Evolutionary conservation across 2,329 filamentous ascomycete species (phyloP), one percentile per base, ranked within the genome.

Genomic region (Colletotrichum liriopes): DNA sequence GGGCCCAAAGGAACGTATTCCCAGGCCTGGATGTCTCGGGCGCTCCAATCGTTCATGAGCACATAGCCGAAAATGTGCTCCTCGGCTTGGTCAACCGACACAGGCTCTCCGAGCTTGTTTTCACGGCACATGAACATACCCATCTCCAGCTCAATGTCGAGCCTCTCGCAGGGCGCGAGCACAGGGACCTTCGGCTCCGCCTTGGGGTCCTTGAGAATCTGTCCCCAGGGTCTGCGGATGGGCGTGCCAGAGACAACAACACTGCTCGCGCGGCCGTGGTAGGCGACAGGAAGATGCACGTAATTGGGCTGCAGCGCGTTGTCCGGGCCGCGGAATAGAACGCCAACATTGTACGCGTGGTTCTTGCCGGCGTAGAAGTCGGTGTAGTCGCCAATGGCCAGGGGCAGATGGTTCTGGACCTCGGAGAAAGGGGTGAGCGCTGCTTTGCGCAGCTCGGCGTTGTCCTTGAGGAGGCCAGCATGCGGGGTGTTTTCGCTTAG

Each of bases 291-390:
- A 0, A 96, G 84, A 75, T 95, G 92, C 61, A 89, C 93, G 81
- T 96, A 96, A 79, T 96, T 96, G 12, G 93, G 92, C 80, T 95
- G 92, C 26, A 96, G 84, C 0, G 93, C 93, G 75, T 94, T 93
- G 20, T 88, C 87, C 0, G 91, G 88, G 0, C 93, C 93, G 43
- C 94, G 90, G 82, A 96, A 94, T 29, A 95, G 86, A 1, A 90
- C 87, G 5, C 93, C 93, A 11, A 93, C 86, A 75, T 83, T 83
- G 84, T 91, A 93, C 6, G 94, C 94, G 81, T 96, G 94, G 78
- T 95, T 92, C 77, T 92, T 84, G 60, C 94, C 93, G 18, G 92
- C 94, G 78, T 94, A 96, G 83, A 96, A 96, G 79, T 96, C 94
- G 2, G 93, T 94, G 79, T 96, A 96, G 79, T 96, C 94, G 41